Evolutionary conservation across 306 rosid species (phyloP), one percentile per base, ranked within the genome.

Genomic region (Fragaria vesca): DNA sequence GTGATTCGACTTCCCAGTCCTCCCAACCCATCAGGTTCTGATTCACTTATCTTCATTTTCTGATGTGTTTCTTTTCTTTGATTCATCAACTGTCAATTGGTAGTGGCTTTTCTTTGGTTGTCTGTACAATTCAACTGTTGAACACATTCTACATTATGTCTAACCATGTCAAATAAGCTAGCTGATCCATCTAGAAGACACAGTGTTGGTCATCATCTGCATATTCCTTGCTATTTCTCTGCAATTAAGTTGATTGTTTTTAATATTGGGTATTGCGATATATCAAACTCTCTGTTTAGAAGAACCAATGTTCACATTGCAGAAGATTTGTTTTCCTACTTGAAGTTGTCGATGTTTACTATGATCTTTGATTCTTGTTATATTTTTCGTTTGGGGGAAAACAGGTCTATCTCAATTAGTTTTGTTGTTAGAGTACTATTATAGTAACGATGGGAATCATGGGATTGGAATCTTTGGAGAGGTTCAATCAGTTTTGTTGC

Each of bases 21-120:
- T 24, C 24, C 24, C 28, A 51, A 72, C 28, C 12, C 36, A 12
- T 40, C 76, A 72, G 76, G 66, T 72, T 72, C 38, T 54, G 43
- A 66, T 30, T 54, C 36, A 21, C 38, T 69, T 71, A 71, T 71
- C 65, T 20, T 72, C 46, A 34, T 32, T 72, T 32, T 51, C 32
- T 52, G 76, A 12, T 30, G 3, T 69, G 12, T 42, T 40, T 50
- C 26, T 50, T 47, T 70, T 36, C 42, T 20, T 71, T 32, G 63
- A 15, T 70, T 46, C 46, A 18, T 34, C 30, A 2, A n/a, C 42
- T 32, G 63, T 51, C 34, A 2, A 18, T 50, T 50, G 32, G 66
- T 26, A n/a, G 7, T 11, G 58, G 30, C 5, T 20, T 42, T 42
- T 34, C 21, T 21, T 72, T 36, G 42, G 76, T 72, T 54, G 50